Evolutionary conservation across 2,329 filamentous ascomycete genomes (phyloP).

Genomic region (Alternaria brassicicola): DNA sequence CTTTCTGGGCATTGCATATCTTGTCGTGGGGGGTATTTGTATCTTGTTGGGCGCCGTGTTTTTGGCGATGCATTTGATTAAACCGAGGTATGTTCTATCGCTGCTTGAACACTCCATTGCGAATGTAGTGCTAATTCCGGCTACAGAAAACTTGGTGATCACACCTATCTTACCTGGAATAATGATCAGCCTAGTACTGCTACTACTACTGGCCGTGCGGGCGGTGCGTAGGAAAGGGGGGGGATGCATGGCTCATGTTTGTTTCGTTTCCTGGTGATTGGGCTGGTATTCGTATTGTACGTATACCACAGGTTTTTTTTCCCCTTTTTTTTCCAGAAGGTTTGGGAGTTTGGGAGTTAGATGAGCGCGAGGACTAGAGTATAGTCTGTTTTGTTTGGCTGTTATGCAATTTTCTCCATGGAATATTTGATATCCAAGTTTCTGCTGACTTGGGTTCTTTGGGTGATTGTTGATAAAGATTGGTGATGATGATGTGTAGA

Average conservation of each 20-base stretch:
- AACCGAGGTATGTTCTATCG: too few species aligned
- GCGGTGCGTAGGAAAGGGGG: slow-evolving; percentile 33
- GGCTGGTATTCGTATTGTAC: neutral
- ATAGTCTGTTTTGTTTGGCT: neutral
- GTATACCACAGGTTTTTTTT: neutral
- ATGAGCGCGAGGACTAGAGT: neutral
- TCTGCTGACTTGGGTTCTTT: neutral
- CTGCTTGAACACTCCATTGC: too few species aligned
- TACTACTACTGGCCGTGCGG: slow-evolving; percentile 55
- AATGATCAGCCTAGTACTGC: slow-evolving; percentile 67
- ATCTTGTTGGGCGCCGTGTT: slow-evolving; percentile 87
- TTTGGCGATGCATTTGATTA: slow-evolving; percentile 87
- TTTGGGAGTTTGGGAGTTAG: neutral
- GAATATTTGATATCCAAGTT: neutral
- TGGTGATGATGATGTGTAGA: too few species aligned
- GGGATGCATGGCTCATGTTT: neutral
- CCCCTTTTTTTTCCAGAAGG: neutral
- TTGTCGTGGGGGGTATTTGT: slow-evolving; percentile 92
- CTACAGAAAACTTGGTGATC: slow-evolving; percentile 98
- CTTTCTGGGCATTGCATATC: slow-evolving; percentile 94
- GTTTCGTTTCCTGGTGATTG: slow-evolving; percentile 9
- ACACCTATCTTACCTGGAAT: slow-evolving; percentile 98
- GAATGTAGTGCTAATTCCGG: too few species aligned
- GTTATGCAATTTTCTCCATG: neutral
- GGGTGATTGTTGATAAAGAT: too few species aligned